Evolutionary conservation across 352 stramenopile genomes (phyloP), one percentile per base, ranked within the genome.

Genomic region (Phytophthora tubulina): DNA sequence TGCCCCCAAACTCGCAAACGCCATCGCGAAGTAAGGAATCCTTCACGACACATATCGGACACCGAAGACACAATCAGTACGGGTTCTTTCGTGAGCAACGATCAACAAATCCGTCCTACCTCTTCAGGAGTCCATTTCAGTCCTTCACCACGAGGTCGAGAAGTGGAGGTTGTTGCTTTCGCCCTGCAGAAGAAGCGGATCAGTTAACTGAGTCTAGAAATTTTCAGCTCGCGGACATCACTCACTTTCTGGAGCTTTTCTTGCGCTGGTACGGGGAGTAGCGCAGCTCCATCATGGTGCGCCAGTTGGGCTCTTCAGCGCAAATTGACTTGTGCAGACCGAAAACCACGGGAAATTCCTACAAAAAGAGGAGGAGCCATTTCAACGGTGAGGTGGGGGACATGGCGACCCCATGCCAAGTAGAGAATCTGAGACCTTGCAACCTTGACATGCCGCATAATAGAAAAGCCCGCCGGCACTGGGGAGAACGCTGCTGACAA

Each of bases 1-100:
- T 95, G 32, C 85, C 86, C 11, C 89, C 89, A 49, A 88, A 85
- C 51, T 90, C 72, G 67, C 80, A 92, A 13, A 96, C 86, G 6
- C 82, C 85, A 15, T 79, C 73, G 17, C 88, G 87, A 58, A 96
- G 81, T 17, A 81, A 63, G 15, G 92, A 76, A 67, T 96, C 89
- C 86, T 95, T 53, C 13, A 51, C 6, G 27, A 33, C 35, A 64
- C 17, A 60, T 35, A 62, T 42, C 21, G 21, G 21, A 27, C 21
- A 27, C 10, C 3, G 33, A 3, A 52, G 6, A 10, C 27, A 39
- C 17, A 36, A 41, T 72, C 13, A 67, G 54, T 32, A 31, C n/a
- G 11, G 27, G 33, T 52, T 52, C 31, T 36, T 13, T 38, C 14
- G 15, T 50, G 31, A 32, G 6, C 1, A 54, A 54, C 30, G 1